Conservation (phyloP, 352 stramenopile genomes). For the Globisporangium nodosum region DNA sequence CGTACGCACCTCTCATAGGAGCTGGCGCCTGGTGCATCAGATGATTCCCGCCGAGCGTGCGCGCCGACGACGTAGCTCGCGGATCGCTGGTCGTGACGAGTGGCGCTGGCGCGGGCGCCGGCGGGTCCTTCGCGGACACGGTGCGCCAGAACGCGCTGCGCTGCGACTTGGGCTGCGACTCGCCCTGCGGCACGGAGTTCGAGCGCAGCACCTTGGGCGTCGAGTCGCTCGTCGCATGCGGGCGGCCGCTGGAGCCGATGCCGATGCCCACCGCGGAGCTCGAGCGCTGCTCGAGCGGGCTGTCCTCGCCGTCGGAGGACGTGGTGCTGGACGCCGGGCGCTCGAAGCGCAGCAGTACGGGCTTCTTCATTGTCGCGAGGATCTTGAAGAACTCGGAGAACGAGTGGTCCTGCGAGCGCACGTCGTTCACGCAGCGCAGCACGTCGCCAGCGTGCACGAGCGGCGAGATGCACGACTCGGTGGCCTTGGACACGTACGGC, state of each 20-base stretch:
- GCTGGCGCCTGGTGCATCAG: not conserved
- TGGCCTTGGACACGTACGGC: conserved; percentile 83
- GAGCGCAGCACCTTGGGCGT: conserved; percentile 40
- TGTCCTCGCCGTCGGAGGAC: conserved; percentile 41
- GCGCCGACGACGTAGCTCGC: not conserved
- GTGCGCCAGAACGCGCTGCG: conserved; percentile 62
- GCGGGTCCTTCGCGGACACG: conserved; percentile 31
- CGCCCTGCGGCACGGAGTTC: conserved; percentile 51
- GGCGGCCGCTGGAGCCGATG: conserved; percentile 5
- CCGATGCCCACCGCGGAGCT: conserved; percentile 28
- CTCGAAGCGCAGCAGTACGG: conserved; percentile 80
- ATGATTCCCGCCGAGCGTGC: not conserved
- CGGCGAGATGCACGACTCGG: conserved; percentile 79
- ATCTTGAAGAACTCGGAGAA: conserved; percentile 90
- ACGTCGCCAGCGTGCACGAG: conserved; percentile 65
- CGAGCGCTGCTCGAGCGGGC: conserved; percentile 37
- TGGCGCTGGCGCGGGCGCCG: not conserved
- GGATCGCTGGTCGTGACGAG: not conserved
- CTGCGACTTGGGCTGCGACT: conserved; percentile 26
- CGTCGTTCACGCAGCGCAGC: conserved; percentile 82
- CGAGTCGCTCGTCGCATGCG: conserved; percentile 18
- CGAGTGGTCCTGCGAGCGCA: conserved; percentile 82
- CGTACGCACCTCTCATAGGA: not conserved
- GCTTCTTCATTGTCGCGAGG: conserved; percentile 87
- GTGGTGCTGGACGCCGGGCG: conserved; percentile 39